phyloP scores from a whole-genome alignment of 2,329 filamentous ascomycete genomes.

The Chaetomiaceae sp. region DNA sequence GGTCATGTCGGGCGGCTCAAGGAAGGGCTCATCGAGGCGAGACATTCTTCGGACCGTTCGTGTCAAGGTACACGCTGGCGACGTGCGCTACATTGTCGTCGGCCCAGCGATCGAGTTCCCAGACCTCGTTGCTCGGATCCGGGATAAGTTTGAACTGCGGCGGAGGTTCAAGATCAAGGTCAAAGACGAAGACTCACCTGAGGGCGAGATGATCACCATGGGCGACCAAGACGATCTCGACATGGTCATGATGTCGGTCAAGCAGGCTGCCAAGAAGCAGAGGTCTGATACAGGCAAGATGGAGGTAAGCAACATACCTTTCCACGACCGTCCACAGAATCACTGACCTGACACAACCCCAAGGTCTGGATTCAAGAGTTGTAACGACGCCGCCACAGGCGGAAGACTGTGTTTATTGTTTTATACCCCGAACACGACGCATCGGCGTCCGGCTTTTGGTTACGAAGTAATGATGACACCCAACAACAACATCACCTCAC shows the following conservation, averaged over 20 bases:
- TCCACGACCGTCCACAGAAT: not conserved
- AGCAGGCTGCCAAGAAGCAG: conserved; percentile 65
- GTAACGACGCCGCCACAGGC: conserved; percentile 16
- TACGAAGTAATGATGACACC: conserved; percentile 19
- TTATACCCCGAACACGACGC: conserved; percentile 16
- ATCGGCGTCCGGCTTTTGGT: not conserved
- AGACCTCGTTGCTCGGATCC: conserved; percentile 73
- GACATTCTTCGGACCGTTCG: conserved; percentile 73
- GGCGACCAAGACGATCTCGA: conserved; percentile 95
- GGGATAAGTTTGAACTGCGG: conserved; percentile 78
- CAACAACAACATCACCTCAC: not conserved
- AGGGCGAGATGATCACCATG: conserved; percentile 93
- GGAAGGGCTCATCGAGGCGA: conserved; percentile 53
- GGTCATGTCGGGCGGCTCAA: conserved; percentile 39
- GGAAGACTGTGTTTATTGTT: conserved; percentile 1
- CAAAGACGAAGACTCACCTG: conserved; percentile 69
- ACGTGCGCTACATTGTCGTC: conserved; percentile 91
- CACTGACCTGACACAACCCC: conserved; percentile 21
- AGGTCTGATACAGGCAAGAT: conserved; percentile 83
- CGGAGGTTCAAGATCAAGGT: conserved; percentile 85
- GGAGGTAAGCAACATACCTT: conserved; percentile 66
- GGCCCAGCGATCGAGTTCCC: conserved; percentile 66
- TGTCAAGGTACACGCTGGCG: conserved; percentile 87
- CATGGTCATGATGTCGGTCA: conserved; percentile 71
- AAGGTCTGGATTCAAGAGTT: conserved; percentile 35